Evolutionary conservation across 768 basidiomycete species (phyloP).

Genomic region (Russula sp.): DNA sequence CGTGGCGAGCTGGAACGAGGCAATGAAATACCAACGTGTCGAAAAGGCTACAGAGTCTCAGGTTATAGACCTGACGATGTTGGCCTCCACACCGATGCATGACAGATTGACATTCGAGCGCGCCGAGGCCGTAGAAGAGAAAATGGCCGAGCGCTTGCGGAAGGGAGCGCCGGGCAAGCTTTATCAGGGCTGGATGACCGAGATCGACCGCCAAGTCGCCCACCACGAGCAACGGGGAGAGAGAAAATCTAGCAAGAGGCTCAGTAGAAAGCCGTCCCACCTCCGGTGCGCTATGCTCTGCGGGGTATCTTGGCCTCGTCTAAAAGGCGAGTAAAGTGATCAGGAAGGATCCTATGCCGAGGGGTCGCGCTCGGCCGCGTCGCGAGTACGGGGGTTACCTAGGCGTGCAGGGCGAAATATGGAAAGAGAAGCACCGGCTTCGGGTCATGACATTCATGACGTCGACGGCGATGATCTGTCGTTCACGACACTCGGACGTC

Average conservation of each 20-base stretch:
- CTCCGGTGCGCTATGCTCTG: slow-evolving; percentile 2
- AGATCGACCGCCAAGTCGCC: neutral
- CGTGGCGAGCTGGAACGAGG: slow-evolving; percentile 10
- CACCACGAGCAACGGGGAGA: neutral
- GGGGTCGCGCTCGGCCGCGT: neutral
- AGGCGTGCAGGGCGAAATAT: neutral
- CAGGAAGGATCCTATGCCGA: neutral
- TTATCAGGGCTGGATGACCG: slow-evolving; percentile 14
- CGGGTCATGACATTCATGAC: neutral
- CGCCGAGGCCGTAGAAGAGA: slow-evolving; percentile 18
- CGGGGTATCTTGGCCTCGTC: neutral
- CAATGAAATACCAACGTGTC: slow-evolving; percentile 4
- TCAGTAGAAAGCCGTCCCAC: neutral
- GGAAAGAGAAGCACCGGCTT: neutral
- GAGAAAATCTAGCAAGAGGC: neutral
- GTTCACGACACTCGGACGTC: neutral
- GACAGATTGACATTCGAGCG: slow-evolving; percentile 18
- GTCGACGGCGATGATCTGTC: neutral
- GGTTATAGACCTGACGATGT: slow-evolving; percentile 1
- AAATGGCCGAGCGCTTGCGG: slow-evolving; percentile 10
- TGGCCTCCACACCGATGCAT: slow-evolving; percentile 18
- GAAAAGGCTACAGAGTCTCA: slow-evolving; percentile 8
- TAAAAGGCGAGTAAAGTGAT: neutral
- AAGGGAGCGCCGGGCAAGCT: neutral
- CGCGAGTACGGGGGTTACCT: neutral